Evolutionary conservation across 2,329 filamentous ascomycete genomes (phyloP), one percentile per base, ranked within the genome.

Genomic region (Neofusicoccum kwambonambiense): DNA sequence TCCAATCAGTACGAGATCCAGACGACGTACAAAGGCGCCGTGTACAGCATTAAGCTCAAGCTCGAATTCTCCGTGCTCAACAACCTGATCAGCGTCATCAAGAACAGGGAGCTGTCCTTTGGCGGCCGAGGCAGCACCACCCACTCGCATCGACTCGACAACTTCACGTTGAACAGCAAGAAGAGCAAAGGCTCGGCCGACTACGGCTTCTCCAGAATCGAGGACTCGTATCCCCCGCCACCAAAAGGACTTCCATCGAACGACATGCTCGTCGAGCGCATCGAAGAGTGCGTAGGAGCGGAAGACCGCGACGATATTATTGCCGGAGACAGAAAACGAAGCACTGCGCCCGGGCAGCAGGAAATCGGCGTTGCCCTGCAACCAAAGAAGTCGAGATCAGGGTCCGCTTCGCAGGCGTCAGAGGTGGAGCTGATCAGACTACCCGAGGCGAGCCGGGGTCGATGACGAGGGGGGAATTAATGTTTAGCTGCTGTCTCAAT

Each of bases 61-160:
- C 78, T 86, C n/a, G 86, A 87, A 72, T 82, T 83, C 67, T 81
- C 83, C 15, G 81, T 88, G 45, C 75, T 88, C 9, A 77, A 84
- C 34, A 76, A 77, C 41, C 70, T 83, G 3, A 78, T 82, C 15
- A 71, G 75, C 42, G 69, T 77, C 31, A 44, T 75, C 42, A 60
- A 60, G 56, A 45, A 37, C 42, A 35, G 19, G 41, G 27, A 35
- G 27, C 41, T 60, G n/a, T 60, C 56, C 15, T 60, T 47, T 1
- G 56, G 56, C 42, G 56, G 41, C 70, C 8, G 42, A 1, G 51
- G 41, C 6, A 44, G 15, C 19, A n/a, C 15, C 4, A 4, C 22
- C 3, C 27, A 39, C n/a, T 47, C 50, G 15, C 50, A 19, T 9
- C 50, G 45, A 6, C 31, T 60, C 39, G 56, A 60, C 1, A 60